These are phyloP conservation scores for Colletotrichum navitas DNA, from an alignment of 2,329 filamentous ascomycete genomes.

Conservation along the genomic window DNA sequence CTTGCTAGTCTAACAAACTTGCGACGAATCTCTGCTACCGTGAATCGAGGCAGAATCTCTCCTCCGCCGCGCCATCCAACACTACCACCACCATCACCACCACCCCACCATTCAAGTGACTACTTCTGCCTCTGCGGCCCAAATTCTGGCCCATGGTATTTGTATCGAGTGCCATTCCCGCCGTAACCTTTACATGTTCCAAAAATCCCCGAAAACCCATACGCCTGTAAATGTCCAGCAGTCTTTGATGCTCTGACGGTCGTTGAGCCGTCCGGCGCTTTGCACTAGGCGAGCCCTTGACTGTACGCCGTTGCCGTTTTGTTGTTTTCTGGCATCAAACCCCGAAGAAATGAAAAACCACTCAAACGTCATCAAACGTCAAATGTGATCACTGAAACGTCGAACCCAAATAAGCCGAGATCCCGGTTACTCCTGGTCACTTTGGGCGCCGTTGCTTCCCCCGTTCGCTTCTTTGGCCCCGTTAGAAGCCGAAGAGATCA, in stretches of 20 bases:
- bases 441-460: conserved; percentile 56
- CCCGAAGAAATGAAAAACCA: conserved; percentile 11
- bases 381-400: conserved; percentile 33
- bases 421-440: conserved; percentile 64
- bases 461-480: conserved; percentile 47
- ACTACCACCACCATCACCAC: neutral
- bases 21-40: conserved; percentile 20
- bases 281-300: conserved; percentile 13
- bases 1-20: conserved; percentile 43
- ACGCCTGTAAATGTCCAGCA: conserved; percentile 40
- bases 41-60: conserved; percentile 5
- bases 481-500: conserved; percentile 64
- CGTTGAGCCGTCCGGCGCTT: conserved; percentile 10
- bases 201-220: conserved; percentile 39
- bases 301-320: conserved; percentile 38
- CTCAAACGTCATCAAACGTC: conserved; percentile 27
- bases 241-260: conserved; percentile 24
- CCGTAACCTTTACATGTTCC: conserved; percentile 44
- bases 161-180: conserved; percentile 43
- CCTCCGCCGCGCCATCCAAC: conserved; percentile 12
- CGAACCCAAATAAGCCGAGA: neutral
- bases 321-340: conserved; percentile 41
- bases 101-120: neutral
- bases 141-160: conserved; percentile 46
- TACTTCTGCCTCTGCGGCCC: conserved; percentile 27